These are phyloP conservation scores for Paramyrothecium roridum DNA, from an alignment of 2,329 filamentous ascomycete species.

Conservation along the genomic window DNA sequence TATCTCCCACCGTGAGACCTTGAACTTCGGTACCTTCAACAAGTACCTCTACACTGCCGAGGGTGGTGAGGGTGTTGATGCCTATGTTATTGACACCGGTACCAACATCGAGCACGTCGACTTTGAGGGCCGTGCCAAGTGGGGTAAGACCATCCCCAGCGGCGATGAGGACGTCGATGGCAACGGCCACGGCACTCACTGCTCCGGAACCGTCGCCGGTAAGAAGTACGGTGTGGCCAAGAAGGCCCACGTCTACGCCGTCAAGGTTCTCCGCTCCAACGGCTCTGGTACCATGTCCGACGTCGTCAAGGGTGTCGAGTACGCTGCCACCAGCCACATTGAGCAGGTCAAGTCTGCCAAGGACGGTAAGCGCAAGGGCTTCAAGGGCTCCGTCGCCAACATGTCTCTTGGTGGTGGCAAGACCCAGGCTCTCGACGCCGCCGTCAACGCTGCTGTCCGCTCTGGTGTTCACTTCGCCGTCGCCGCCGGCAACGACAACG, in stretches of 20 bases:
- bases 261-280: conserved; percentile 97
- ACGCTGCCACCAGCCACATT: conserved; percentile 76
- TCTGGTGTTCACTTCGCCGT: conserved; percentile 96
- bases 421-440: conserved; percentile 84
- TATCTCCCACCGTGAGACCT: conserved; percentile 87
- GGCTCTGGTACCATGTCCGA: conserved; percentile 98
- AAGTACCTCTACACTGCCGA: conserved; percentile 93
- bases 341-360: conserved; percentile 76
- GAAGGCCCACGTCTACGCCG: conserved; percentile 94
- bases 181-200: conserved; percentile 98
- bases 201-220: conserved; percentile 94
- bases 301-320: conserved; percentile 97
- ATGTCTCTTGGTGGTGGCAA: conserved; percentile 99
- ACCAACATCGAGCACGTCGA: conserved; percentile 93
- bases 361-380: conserved; percentile 87
- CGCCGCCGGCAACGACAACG: conserved; percentile 97
- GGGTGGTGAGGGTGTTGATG: conserved; percentile 95
- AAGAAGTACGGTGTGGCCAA: conserved; percentile 99
- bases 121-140: conserved; percentile 91
- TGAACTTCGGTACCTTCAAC: conserved; percentile 93
- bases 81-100: conserved; percentile 97
- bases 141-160: conserved; percentile 92
- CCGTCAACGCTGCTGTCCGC: conserved; percentile 89
- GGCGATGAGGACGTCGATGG: conserved; percentile 87
- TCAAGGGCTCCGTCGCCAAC: conserved; percentile 99